Evolutionary conservation across 140 eudicot genomes (phyloP).

Genomic region (Bidens hawaiensis): DNA sequence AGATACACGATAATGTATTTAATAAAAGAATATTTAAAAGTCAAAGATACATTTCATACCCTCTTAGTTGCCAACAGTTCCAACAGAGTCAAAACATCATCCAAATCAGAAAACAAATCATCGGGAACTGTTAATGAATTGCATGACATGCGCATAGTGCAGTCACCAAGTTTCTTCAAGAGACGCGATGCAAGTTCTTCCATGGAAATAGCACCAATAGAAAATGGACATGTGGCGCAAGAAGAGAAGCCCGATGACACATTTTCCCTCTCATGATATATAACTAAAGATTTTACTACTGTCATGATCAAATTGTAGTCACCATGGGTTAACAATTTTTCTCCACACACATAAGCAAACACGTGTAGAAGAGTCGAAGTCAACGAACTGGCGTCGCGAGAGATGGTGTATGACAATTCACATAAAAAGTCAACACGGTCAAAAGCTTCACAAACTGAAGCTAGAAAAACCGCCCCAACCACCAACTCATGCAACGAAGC

Average conservation of each 20-base stretch:
- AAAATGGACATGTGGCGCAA: slow-evolving; percentile 69
- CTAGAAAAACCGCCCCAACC: slow-evolving; percentile 46
- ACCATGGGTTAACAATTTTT: slow-evolving; percentile 36
- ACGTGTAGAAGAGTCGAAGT: slow-evolving; percentile 56
- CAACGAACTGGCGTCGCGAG: slow-evolving; percentile 29
- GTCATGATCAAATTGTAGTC: slow-evolving; percentile 42
- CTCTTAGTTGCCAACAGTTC: slow-evolving; percentile 67
- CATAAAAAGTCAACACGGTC: slow-evolving; percentile 56
- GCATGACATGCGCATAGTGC: slow-evolving; percentile 11
- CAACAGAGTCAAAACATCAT: slow-evolving; percentile 63
- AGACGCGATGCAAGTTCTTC: slow-evolving; percentile 45
- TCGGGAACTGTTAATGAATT: slow-evolving; percentile 17
- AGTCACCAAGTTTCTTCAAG: slow-evolving; percentile 34
- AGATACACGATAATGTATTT: not conserved
- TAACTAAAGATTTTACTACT: slow-evolving; percentile 59
- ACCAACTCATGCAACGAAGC: slow-evolving; percentile 50
- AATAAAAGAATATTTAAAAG: not conserved
- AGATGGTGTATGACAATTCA: slow-evolving; percentile 52
- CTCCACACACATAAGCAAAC: slow-evolving; percentile 62
- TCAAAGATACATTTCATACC: slow-evolving; percentile 40
- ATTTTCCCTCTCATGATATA: slow-evolving; percentile 38
- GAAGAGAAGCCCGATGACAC: slow-evolving; percentile 22
- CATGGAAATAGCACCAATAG: slow-evolving; percentile 46
- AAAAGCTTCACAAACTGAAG: slow-evolving; percentile 59
- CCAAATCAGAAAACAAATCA: slow-evolving; percentile 28